Evolutionary conservation across 208 protist species (phyloP), one percentile per base, ranked within the genome.

Genomic region (Leishmania tarentolae): DNA sequence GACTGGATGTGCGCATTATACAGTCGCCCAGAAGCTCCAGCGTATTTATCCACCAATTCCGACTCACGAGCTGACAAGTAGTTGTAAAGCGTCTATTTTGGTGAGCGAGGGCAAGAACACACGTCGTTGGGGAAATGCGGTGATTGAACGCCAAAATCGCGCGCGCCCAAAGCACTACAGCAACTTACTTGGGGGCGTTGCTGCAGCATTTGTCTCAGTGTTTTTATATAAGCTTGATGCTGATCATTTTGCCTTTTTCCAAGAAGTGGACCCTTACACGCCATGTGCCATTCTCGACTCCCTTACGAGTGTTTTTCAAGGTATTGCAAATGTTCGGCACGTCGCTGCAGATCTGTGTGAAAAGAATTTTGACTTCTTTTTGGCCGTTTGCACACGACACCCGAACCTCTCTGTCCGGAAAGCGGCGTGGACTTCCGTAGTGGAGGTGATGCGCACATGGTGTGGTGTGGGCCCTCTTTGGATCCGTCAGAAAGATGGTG

Each of bases 21-120:
- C 1, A 8, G 66, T n/a, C 37, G 46, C 50, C 3, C 9, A n/a
- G 46, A 35, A 40, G 53, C 15, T 21, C 11, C 93, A 90, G 70
- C 37, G 84, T 46, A 82, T 96, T 79, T 96, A 96, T 83, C 92
- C 92, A 37, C 92, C 92, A 3, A 94, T 96, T 76, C 85, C 79
- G 31, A 84, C 73, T 5, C 79, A 80, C 44, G 74, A 72, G 6
- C 71, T 79, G 59, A 50, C 76, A 0, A 44, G 61, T 6, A 24
- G 53, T 35, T 50, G 70, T 59, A 86, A 65, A 71, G 46, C 47
- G 9, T 57, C 88, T 3, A 91, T 93, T 83, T 68, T 88, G 11
- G 68, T 93, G 13, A 82, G 47, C 28, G 92, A 94, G 73, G 90
- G 88, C n/a, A 89, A 88, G 65, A 74, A 89, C 24, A 95, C 93